Percentiles rank a stretch among this genome's conserved stretches.
phyloP scores from a whole-genome alignment of 2,329 filamentous ascomycete species.

The Pyrenochaeta sp. region DNA sequence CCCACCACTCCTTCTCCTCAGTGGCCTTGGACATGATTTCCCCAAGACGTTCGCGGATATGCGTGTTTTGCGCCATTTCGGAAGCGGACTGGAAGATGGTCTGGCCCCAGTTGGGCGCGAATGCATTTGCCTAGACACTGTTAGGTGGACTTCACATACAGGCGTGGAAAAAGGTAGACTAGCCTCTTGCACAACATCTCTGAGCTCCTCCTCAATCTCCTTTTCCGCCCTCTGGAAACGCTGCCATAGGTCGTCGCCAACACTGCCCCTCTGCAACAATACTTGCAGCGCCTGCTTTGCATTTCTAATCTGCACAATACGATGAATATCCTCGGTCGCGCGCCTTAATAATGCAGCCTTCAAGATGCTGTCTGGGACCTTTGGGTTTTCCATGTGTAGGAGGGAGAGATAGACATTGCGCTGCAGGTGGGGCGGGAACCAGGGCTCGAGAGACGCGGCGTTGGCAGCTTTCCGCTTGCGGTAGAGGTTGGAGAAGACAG shows the following conservation, averaged over 20 bases:
- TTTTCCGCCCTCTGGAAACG: slow-evolving; percentile 91
- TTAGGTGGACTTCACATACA: slow-evolving; percentile 19
- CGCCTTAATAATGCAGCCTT: slow-evolving; percentile 88
- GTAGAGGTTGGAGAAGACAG: slow-evolving; percentile 92
- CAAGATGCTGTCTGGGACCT: slow-evolving; percentile 83
- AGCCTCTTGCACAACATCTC: slow-evolving; percentile 93
- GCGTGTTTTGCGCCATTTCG: slow-evolving; percentile 88
- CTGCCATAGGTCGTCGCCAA: slow-evolving; percentile 96
- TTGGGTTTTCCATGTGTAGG: slow-evolving; percentile 77
- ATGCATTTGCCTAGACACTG: slow-evolving; percentile 79
- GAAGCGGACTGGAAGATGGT: slow-evolving; percentile 97
- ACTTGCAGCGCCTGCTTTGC: slow-evolving; percentile 88
- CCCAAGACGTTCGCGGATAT: slow-evolving; percentile 76
- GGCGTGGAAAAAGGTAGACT: slow-evolving; percentile 24
- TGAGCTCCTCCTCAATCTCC: slow-evolving; percentile 95
- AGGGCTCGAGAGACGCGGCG: slow-evolving; percentile 86
- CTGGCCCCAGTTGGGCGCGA: slow-evolving; percentile 88
- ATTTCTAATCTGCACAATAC: slow-evolving; percentile 86
- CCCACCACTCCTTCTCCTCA: slow-evolving; percentile 91
- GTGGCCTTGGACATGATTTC: slow-evolving; percentile 76
- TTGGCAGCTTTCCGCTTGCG: slow-evolving; percentile 85
- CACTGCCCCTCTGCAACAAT: slow-evolving; percentile 86
- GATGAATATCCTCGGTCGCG: slow-evolving; percentile 90
- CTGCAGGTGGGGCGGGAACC: slow-evolving; percentile 91
- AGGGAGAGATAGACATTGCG: slow-evolving; percentile 95